Evolutionary conservation across 208 protist species (phyloP), one percentile per base, ranked within the genome.

Genomic region (Acanthamoeba divionensis): DNA sequence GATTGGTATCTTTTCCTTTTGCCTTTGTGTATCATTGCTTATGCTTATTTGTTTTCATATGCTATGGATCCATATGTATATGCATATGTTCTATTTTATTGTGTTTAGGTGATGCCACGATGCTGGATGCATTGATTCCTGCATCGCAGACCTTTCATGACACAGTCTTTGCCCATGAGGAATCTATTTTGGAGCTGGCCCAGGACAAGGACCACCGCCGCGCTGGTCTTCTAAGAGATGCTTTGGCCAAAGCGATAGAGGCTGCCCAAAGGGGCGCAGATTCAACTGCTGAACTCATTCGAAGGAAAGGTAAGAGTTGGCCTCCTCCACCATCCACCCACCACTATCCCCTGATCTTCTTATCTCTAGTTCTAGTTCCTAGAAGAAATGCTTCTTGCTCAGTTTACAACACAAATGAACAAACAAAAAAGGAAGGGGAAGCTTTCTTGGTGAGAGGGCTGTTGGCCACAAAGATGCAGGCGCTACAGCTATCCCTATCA

Each of bases 81-180:
- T 5, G 5, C 26, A n/a, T n/a, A n/a, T n/a, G n/a, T n/a, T n/a
- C n/a, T n/a, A n/a, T n/a, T n/a, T n/a, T n/a, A n/a, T n/a, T n/a
- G n/a, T 73, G 65, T 45, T 47, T 47, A 47, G 79, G 85, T 15
- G 85, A 90, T 33, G 13, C n/a, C 10, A 90, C 85, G 18, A 66
- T 79, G 60, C 52, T 90, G 31, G 85, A 90, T 38, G 66, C 85
- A 4, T 67, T 90, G n/a, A 50, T 86, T 33, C 85, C 85, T 21
- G 85, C 85, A 7, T 44, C 57, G n/a, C 29, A 83, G 2, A 36
- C 73, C 44, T 83, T 62, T 38, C 8, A 21, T 0, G 10, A 9
- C 0, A 29, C 47, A 1, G 6, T 55, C 21, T 21, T 6, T 57
- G n/a, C 18, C 52, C 15, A 57, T 57, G 52, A 57, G 52, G 52